Conservation (phyloP, 805 yeast species). For the Myxozyma mucilagina region DNA sequence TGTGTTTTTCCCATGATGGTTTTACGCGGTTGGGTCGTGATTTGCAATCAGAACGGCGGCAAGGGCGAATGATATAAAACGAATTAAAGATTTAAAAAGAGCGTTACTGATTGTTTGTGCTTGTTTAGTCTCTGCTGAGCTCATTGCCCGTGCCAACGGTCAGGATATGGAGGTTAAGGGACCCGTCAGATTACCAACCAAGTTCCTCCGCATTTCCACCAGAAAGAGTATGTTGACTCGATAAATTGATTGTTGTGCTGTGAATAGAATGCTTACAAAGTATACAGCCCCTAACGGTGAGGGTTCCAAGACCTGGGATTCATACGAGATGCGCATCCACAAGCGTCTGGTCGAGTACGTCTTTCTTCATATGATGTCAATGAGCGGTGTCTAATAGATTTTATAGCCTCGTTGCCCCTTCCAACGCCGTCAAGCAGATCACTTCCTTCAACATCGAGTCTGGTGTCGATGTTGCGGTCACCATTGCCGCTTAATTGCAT, state of each 20-base stretch:
- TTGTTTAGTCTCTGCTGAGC: slow-evolving; percentile 73
- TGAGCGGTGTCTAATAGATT: background rate
- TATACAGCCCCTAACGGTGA: slow-evolving; percentile 92
- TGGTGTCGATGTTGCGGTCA: slow-evolving; percentile 82
- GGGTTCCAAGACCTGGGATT: slow-evolving; percentile 99
- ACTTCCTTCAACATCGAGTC: slow-evolving; percentile 98
- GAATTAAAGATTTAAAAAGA: background rate
- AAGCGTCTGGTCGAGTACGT: slow-evolving; percentile 87
- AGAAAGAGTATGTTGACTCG: slow-evolving; percentile 63
- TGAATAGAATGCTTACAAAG: background rate
- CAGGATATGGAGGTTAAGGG: slow-evolving; percentile 90
- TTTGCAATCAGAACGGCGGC: background rate
- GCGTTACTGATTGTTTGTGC: background rate
- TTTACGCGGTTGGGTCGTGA: background rate
- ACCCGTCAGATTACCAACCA: slow-evolving; percentile 99
- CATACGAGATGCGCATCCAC: slow-evolving; percentile 99
- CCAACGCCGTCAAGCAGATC: slow-evolving; percentile 87
- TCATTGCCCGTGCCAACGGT: slow-evolving; percentile 82
- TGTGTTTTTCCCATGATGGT: slow-evolving; percentile 24
- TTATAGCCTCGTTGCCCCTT: slow-evolving; percentile 82
- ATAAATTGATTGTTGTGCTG: background rate
- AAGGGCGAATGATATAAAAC: background rate
- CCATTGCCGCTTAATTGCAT: slow-evolving; percentile 32
- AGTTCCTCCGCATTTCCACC: slow-evolving; percentile 96
- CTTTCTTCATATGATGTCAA: background rate